These are phyloP conservation scores for Wickerhamiella alocasiicola DNA, from an alignment of 805 yeast species.

Conservation along the genomic window DNA sequence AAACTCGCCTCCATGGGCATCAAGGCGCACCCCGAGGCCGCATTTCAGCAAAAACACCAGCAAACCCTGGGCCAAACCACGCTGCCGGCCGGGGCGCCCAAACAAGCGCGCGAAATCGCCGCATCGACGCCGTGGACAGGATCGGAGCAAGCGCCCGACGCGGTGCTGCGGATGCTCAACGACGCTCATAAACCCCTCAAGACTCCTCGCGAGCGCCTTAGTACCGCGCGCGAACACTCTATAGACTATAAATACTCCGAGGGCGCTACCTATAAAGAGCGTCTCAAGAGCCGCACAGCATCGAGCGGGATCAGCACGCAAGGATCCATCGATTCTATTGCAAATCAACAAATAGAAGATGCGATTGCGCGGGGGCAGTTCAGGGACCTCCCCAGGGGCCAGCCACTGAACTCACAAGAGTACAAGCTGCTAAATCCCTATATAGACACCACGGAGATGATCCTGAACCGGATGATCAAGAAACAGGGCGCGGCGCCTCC, in stretches of 20 bases:
- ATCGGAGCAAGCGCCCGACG: constrained; percentile 35
- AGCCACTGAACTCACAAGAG: constrained; percentile 33
- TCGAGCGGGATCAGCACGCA: constrained; percentile 18
- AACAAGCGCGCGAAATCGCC: constrained; percentile 38
- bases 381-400: constrained; percentile 49
- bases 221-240: constrained; percentile 50
- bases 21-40: constrained; percentile 19
- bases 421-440: constrained; percentile 38
- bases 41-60: constrained; percentile 32
- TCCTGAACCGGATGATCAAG: constrained; percentile 58
- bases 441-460: constrained; percentile 59
- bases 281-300: constrained; percentile 8
- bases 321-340: constrained; percentile 43
- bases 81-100: constrained; percentile 35
- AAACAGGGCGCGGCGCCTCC: constrained; percentile 76
- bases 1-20: no score
- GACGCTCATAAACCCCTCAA: constrained; percentile 37
- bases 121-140: constrained; percentile 49
- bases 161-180: constrained; percentile 41
- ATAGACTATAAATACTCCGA: constrained; percentile 48
- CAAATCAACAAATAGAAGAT: constrained; percentile 65
- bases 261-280: constrained; percentile 17
- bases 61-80: constrained; percentile 32
- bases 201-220: constrained; percentile 32
- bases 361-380: constrained; percentile 63